Conservation (phyloP, 1,284 basidiomycete genomes). For the Phlebopus sp. region DNA sequence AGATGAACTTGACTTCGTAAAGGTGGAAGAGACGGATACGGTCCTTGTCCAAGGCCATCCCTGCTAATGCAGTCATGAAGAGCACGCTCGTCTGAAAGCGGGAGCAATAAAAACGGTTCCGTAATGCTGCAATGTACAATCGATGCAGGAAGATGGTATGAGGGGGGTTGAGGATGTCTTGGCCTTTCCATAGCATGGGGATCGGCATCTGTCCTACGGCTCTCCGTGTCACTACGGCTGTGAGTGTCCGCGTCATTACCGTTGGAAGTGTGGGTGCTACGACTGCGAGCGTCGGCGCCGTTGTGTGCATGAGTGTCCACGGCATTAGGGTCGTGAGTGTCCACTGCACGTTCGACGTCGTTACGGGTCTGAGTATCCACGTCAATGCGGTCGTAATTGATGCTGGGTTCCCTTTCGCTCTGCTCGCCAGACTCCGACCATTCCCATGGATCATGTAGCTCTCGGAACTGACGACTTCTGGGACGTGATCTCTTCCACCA, state of each 20-base stretch:
- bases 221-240: background rate
- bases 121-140: constrained; percentile 17
- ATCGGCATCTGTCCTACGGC: background rate
- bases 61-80: background rate
- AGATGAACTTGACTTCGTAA: background rate
- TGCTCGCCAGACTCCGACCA: background rate
- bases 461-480: constrained; percentile 11
- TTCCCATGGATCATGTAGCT: constrained; percentile 27
- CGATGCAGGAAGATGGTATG: constrained; percentile 24
- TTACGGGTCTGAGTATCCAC: background rate
- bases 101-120: constrained; percentile 14
- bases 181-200: too few species aligned
- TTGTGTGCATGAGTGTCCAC: too few species aligned
- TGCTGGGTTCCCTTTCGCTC: constrained; percentile 1
- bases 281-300: too few species aligned
- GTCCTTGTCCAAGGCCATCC: background rate
- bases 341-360: too few species aligned
- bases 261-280: too few species aligned
- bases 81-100: constrained; percentile 1
- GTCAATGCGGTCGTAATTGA: background rate
- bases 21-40: background rate
- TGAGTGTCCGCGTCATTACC: too few species aligned
- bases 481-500: constrained; percentile 32
- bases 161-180: constrained; percentile 2
- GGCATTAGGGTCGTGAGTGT: too few species aligned